These are phyloP conservation scores for Chlamydomonas asymmetrica DNA, from an alignment of 139 green algal species.

Conservation along the genomic window DNA sequence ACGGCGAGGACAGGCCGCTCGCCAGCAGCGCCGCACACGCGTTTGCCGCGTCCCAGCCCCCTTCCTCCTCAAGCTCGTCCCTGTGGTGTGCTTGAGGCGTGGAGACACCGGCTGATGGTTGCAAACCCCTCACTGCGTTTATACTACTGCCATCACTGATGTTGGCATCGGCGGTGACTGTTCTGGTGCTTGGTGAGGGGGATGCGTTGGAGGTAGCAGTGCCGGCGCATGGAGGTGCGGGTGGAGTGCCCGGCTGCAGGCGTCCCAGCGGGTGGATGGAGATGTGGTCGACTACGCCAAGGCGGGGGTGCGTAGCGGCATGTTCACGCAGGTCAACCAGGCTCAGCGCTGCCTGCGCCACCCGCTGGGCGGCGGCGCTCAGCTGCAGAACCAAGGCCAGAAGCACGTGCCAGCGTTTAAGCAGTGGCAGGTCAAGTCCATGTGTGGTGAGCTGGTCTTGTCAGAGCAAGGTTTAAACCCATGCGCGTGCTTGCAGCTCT, in stretches of 20 bases:
- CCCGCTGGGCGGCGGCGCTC: constrained; percentile 11
- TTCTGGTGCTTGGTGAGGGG: constrained; percentile 27
- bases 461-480: neutral
- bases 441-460: neutral
- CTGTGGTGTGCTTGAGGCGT: too few species aligned
- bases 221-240: too few species aligned
- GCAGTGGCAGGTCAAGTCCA: neutral
- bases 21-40: constrained; percentile 2
- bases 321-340: constrained; percentile 67
- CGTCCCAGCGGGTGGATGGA: constrained; percentile 64
- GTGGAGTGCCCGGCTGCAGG: constrained; percentile 1
- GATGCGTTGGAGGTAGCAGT: too few species aligned
- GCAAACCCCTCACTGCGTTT: too few species aligned
- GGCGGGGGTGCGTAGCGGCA: constrained; percentile 67
- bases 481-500: neutral
- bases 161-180: too few species aligned
- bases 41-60: too few species aligned
- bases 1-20: too few species aligned
- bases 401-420: neutral
- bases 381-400: constrained; percentile 33
- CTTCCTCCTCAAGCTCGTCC: too few species aligned
- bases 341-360: constrained; percentile 51
- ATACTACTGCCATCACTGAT: too few species aligned
- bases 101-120: too few species aligned
- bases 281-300: constrained; percentile 82